A percentile compares a stretch with the other conserved stretches of the same genome.
phyloP scores from a whole-genome alignment of 225 moss, liverwort and hornwort genomes.

The Bryoerythrophyllum caledonicum region DNA sequence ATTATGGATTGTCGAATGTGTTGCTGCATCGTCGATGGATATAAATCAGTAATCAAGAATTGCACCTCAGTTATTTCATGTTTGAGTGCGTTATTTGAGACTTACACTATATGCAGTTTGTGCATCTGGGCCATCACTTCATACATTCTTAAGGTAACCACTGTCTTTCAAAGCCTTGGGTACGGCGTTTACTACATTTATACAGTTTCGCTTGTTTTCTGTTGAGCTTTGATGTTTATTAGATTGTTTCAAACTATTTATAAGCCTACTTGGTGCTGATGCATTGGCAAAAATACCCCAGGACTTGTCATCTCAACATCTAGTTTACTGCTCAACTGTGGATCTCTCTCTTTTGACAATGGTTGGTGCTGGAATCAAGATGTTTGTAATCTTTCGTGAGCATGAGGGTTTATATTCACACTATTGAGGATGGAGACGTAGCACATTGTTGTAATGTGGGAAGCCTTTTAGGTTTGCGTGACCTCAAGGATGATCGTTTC shows the following conservation, averaged over 20 bases:
- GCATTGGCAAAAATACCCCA: conserved; percentile 1
- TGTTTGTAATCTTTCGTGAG: not conserved
- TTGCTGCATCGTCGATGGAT: conserved; percentile 26
- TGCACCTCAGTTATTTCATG: conserved; percentile 24
- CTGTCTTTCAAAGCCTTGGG: not conserved
- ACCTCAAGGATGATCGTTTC: not conserved
- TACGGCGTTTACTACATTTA: not conserved
- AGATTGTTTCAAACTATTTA: not conserved
- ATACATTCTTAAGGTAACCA: conserved; percentile 4
- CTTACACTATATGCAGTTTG: conserved; percentile 18
- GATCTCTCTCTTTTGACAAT: not conserved
- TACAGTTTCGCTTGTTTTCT: not conserved
- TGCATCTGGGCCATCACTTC: conserved; percentile 22
- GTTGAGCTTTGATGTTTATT: not conserved
- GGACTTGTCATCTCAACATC: conserved; percentile 8
- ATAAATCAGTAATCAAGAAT: conserved; percentile 20
- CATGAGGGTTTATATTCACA: conserved; percentile 7
- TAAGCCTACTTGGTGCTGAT: conserved; percentile 5
- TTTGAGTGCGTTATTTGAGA: conserved; percentile 27
- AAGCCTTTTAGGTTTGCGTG: not conserved
- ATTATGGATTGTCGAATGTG: conserved; percentile 18
- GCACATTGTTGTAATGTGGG: not conserved
- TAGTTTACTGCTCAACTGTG: conserved; percentile 9
- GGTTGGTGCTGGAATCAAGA: conserved; percentile 12
- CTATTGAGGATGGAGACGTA: not conserved